Evolutionary conservation across 208 protist genomes (phyloP).

Genomic region (Acanthamoeba healyi): DNA sequence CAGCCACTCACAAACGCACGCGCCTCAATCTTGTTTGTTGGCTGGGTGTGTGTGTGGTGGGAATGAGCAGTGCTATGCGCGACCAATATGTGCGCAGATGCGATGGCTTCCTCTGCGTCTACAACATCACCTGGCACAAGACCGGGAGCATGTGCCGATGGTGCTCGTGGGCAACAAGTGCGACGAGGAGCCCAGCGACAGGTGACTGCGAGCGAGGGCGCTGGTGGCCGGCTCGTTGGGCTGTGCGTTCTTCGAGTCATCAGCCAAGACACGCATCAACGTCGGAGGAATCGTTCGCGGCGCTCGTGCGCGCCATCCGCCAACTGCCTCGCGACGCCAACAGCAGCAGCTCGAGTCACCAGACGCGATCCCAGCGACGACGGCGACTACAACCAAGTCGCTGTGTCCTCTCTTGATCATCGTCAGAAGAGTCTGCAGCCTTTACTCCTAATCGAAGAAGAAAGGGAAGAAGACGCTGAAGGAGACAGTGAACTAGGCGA

Average conservation of each 20-base stretch:
- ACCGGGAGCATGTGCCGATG: constrained; percentile 80
- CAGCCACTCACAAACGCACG: not conserved
- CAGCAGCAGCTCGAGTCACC: too few species aligned
- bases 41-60: not conserved
- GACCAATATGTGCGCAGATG: not conserved
- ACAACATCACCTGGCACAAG: constrained; percentile 5
- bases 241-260: constrained; percentile 20
- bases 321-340: too few species aligned
- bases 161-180: constrained; percentile 90
- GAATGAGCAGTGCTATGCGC: not conserved
- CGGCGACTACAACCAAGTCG: too few species aligned
- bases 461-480: too few species aligned
- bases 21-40: not conserved
- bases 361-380: too few species aligned
- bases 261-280: not conserved
- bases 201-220: constrained; percentile 74
- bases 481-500: too few species aligned
- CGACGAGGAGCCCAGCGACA: constrained; percentile 85
- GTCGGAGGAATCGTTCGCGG: too few species aligned
- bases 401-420: too few species aligned
- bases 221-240: not conserved
- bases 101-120: not conserved
- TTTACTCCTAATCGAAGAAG: too few species aligned
- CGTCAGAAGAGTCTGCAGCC: too few species aligned
- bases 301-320: too few species aligned